phyloP scores from a whole-genome alignment of 2,329 filamentous ascomycete genomes.

The Verticillium alfalfae region DNA sequence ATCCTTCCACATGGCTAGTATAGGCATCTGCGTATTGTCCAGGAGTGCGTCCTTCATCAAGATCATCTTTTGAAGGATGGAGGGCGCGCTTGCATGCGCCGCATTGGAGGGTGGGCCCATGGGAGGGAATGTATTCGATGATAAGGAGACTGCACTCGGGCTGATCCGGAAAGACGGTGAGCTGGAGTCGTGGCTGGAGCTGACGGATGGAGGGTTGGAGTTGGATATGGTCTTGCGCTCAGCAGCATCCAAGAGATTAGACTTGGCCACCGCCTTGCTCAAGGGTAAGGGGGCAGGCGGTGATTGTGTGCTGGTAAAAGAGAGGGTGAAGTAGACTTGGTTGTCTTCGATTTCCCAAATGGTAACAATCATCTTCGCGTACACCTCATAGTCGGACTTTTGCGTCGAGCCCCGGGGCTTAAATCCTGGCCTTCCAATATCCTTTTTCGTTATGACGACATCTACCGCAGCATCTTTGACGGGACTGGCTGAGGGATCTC shows the following conservation, averaged over 20 bases:
- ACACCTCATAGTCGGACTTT: constrained; percentile 35
- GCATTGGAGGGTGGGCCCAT: constrained; percentile 57
- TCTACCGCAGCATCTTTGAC: constrained; percentile 61
- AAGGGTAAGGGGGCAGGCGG: constrained; percentile 22
- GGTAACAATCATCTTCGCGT: constrained; percentile 71
- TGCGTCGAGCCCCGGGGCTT: constrained; percentile 26
- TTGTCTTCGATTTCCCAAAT: constrained; percentile 65
- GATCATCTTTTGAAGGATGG: constrained; percentile 66
- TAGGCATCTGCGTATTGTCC: constrained; percentile 68
- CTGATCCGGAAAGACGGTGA: constrained; percentile 40
- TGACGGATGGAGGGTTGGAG: constrained; percentile 39
- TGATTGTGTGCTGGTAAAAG: constrained; percentile 60
- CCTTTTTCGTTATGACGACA: constrained; percentile 55
- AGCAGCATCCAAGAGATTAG: constrained; percentile 36
- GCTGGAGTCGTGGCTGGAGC: constrained; percentile 41
- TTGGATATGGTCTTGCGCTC: constrained; percentile 37
- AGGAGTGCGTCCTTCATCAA: constrained; percentile 73
- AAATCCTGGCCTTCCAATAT: constrained; percentile 31
- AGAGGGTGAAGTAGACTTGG: constrained; percentile 66
- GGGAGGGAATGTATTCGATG: constrained; percentile 58
- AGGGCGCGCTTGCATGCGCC: constrained; percentile 51
- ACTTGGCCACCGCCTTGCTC: constrained; percentile 29
- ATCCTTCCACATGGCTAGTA: constrained; percentile 78
- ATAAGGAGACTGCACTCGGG: constrained; percentile 47
- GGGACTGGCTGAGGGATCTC: constrained; percentile 16